A percentile compares a stretch with the other conserved stretches of the same genome.
phyloP scores from a whole-genome alignment of 139 green algal species.

The Chlamydomonas sp. region DNA sequence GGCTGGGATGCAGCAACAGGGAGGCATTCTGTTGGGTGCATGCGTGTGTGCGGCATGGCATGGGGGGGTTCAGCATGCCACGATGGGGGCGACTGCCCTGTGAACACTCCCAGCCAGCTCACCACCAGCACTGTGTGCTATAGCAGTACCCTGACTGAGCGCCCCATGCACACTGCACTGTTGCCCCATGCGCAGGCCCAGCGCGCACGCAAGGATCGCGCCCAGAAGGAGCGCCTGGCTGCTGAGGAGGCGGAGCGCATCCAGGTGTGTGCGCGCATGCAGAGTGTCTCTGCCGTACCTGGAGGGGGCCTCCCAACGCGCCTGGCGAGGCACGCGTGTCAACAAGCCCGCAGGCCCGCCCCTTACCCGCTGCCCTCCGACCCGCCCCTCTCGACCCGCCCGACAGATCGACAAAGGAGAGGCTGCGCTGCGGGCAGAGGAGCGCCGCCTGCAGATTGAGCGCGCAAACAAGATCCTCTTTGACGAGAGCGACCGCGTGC shows the following conservation, averaged over 20 bases:
- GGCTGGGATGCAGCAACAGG: no score
- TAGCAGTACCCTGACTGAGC: background rate
- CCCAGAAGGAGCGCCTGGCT: slow-evolving; percentile 33
- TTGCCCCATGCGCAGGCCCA: slow-evolving; percentile 34
- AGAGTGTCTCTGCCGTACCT: background rate
- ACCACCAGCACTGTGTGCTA: background rate
- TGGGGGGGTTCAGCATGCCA: no score
- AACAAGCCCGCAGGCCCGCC: background rate
- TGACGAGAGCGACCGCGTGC: slow-evolving; percentile 57
- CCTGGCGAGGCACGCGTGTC: background rate
- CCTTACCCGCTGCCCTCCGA: no score
- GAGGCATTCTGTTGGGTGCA: no score
- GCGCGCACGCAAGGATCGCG: slow-evolving; percentile 48
- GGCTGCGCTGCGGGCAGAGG: slow-evolving; percentile 42
- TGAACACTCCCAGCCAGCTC: background rate
- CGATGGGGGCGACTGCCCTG: no score
- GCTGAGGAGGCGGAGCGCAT: slow-evolving; percentile 53
- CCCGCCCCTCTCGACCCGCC: background rate
- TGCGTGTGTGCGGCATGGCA: no score
- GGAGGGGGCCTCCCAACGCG: background rate
- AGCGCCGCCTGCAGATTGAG: slow-evolving; percentile 52
- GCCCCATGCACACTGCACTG: background rate
- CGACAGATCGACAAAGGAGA: slow-evolving; percentile 47
- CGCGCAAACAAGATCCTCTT: slow-evolving; percentile 72
- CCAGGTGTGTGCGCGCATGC: slow-evolving; percentile 26